phyloP scores from a whole-genome alignment of 2,329 filamentous ascomycete species.

The Phaeophleospora eucalypticola region DNA sequence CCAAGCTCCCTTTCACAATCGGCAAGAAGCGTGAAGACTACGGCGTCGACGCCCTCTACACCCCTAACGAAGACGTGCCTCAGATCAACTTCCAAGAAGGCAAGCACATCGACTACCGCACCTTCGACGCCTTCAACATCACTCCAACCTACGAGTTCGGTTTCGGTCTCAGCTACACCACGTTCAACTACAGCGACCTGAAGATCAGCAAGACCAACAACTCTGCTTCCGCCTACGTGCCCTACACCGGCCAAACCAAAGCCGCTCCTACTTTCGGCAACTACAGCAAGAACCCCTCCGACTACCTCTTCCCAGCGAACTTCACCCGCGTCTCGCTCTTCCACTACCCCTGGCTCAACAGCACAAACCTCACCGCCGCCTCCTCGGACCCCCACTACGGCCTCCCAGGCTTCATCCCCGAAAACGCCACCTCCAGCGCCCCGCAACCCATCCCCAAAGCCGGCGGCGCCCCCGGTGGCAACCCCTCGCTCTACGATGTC shows the following conservation, averaged over 20 bases:
- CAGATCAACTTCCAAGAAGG: constrained; percentile 49
- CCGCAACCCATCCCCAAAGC: constrained; percentile 58
- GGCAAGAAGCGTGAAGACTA: constrained; percentile 30
- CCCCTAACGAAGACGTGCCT: constrained; percentile 38
- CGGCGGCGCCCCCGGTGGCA: constrained; percentile 59
- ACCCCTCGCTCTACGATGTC: constrained; percentile 61
- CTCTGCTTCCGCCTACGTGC: constrained; percentile 55
- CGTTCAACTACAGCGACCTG: constrained; percentile 68
- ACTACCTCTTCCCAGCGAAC: constrained; percentile 56
- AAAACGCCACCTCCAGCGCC: constrained; percentile 51
- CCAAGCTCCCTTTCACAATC: constrained; percentile 31
- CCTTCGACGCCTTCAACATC: constrained; percentile 39
- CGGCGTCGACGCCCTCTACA: constrained; percentile 26
- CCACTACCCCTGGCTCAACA: constrained; percentile 69
- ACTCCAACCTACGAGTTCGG: constrained; percentile 48
- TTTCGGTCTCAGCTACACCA: constrained; percentile 65
- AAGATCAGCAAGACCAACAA: constrained; percentile 33
- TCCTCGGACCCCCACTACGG: constrained; percentile 58
- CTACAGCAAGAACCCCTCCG: constrained; percentile 53
- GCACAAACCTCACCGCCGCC: constrained; percentile 52
- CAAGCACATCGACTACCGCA: constrained; percentile 74
- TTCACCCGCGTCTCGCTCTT: constrained; percentile 51
- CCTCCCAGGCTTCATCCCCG: constrained; percentile 57
- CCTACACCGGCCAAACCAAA: constrained; percentile 57
- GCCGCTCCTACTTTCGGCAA: constrained; percentile 62